These are phyloP conservation scores for Fusarium robinianum DNA, from an alignment of 2,329 filamentous ascomycete species.

Conservation along the genomic window DNA sequence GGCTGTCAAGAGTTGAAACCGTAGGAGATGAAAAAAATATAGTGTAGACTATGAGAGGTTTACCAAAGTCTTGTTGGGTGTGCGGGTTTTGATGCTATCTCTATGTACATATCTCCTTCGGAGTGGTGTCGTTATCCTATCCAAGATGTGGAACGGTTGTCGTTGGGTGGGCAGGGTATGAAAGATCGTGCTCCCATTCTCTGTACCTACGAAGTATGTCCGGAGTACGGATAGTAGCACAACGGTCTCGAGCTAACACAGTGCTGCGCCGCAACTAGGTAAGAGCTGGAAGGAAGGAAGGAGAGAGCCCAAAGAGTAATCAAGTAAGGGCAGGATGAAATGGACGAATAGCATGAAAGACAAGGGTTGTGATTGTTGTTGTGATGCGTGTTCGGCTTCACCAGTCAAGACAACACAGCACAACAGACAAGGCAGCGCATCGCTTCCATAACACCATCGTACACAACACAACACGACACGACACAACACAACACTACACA, in stretches of 20 bases:
- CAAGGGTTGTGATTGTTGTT: too few species aligned
- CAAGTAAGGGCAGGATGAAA: constrained; percentile 18
- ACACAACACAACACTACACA: constrained; percentile 29
- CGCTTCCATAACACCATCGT: constrained; percentile 8
- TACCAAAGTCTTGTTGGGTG: too few species aligned
- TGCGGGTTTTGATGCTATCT: too few species aligned
- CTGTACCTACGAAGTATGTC: too few species aligned
- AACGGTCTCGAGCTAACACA: constrained; percentile 20
- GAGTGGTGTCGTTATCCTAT: too few species aligned
- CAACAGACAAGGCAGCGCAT: constrained; percentile 10
- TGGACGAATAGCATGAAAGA: constrained; percentile 26
- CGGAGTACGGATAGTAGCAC: too few species aligned
- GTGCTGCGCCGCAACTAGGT: constrained; percentile 33
- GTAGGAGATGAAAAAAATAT: background rate
- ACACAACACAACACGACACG: constrained; percentile 28
- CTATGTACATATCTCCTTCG: too few species aligned
- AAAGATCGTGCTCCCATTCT: too few species aligned
- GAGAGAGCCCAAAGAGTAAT: constrained; percentile 14
- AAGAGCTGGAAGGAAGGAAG: constrained; percentile 26
- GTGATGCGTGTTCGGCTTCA: background rate
- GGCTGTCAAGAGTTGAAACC: constrained; percentile 22
- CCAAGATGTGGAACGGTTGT: too few species aligned
- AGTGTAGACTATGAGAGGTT: too few species aligned
- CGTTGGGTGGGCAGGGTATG: too few species aligned
- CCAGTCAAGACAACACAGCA: constrained; percentile 13